A percentile compares a stretch with the other conserved stretches of the same genome.
Evolutionary conservation across 2,329 filamentous ascomycete genomes (phyloP).

Genomic region (Nakataea oryzae): DNA sequence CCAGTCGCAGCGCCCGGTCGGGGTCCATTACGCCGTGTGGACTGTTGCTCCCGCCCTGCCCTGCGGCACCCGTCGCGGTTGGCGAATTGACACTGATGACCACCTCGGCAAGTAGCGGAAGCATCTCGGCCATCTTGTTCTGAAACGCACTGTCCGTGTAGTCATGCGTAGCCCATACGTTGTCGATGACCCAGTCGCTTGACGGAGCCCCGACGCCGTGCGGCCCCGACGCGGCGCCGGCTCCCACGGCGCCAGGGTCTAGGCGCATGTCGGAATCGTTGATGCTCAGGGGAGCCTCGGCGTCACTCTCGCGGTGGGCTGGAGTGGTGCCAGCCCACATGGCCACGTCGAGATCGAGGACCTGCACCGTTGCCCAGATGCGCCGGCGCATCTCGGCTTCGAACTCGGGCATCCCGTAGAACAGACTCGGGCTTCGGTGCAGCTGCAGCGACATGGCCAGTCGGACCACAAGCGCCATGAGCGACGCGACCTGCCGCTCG

Average conservation of each 20-base stretch:
- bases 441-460: constrained; percentile 14
- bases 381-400: constrained; percentile 13
- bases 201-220: neutral
- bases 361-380: constrained; percentile 14
- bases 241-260: neutral
- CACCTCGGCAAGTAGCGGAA: constrained; percentile 11
- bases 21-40: constrained; percentile 15
- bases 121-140: constrained; percentile 8
- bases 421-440: constrained; percentile 9
- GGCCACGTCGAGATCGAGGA: constrained; percentile 16
- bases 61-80: constrained; percentile 7
- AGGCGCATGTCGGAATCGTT: constrained; percentile 10
- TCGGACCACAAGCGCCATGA: constrained; percentile 12
- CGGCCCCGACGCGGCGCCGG: neutral
- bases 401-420: constrained; percentile 8
- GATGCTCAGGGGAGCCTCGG: constrained; percentile 10
- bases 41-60: neutral
- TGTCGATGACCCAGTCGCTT: neutral
- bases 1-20: constrained; percentile 27
- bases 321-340: constrained; percentile 13
- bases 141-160: constrained; percentile 14
- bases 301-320: constrained; percentile 10
- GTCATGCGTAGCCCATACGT: neutral
- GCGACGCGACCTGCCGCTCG: constrained; percentile 10
- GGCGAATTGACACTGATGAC: constrained; percentile 13